Percentiles rank a stretch among this genome's conserved stretches.
These are phyloP conservation scores for Trichoderma asperellum DNA, from an alignment of 2,329 filamentous ascomycete genomes.

Conservation along the genomic window DNA sequence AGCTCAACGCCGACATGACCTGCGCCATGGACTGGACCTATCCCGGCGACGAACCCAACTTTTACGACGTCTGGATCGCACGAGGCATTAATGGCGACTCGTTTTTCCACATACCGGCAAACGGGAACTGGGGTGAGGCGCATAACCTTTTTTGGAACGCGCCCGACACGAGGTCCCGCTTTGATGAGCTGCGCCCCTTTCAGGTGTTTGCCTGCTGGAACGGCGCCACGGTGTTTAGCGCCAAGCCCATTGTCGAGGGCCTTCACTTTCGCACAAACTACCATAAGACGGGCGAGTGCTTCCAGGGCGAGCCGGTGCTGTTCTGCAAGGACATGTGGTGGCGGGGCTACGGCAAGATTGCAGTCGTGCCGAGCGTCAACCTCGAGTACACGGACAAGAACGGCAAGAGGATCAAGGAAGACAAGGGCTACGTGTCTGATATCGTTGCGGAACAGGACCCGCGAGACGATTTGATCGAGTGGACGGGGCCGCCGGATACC, in stretches of 20 bases:
- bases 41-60: constrained; percentile 49
- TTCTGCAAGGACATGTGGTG: constrained; percentile 63
- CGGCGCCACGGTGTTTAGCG: constrained; percentile 55
- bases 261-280: constrained; percentile 50
- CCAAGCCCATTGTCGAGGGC: constrained; percentile 50
- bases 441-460: constrained; percentile 39
- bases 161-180: constrained; percentile 40
- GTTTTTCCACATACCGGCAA: constrained; percentile 57
- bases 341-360: constrained; percentile 54
- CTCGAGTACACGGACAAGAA: constrained; percentile 56
- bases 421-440: constrained; percentile 54
- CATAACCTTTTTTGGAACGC: constrained; percentile 60
- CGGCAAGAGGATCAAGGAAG: constrained; percentile 50
- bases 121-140: constrained; percentile 53
- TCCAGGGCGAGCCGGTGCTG: constrained; percentile 57
- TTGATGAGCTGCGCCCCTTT: constrained; percentile 49
- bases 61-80: constrained; percentile 62
- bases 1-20: constrained; percentile 56
- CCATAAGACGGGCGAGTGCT: constrained; percentile 49
- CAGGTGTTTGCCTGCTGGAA: constrained; percentile 68
- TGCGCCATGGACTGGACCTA: constrained; percentile 64
- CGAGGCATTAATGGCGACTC: constrained; percentile 56
- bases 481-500: constrained; percentile 50
- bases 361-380: constrained; percentile 59
- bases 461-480: constrained; percentile 45